Evolutionary conservation across 371 early-diverging fungal genomes (phyloP).

Genomic region (Mucor plumbeus): DNA sequence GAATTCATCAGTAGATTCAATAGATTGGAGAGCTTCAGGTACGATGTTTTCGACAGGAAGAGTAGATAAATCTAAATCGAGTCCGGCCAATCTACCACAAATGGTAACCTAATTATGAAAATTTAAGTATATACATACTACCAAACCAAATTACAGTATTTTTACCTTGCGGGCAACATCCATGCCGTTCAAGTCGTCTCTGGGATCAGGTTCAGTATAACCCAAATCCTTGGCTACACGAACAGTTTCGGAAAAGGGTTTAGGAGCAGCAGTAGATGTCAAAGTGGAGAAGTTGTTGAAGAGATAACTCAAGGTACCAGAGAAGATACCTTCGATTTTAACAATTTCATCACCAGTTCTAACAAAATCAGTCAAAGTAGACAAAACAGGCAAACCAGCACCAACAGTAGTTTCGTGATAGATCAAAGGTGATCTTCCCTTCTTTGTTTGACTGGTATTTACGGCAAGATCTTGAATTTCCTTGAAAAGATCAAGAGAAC

Average conservation of each 20-base stretch:
- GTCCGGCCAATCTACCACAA: constrained; percentile 87
- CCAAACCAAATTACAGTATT: no score
- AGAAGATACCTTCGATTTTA: constrained; percentile 95
- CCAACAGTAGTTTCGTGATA: constrained; percentile 98
- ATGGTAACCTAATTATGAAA: constrained; percentile 69
- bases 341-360: constrained; percentile 90
- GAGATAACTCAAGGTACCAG: constrained; percentile 94
- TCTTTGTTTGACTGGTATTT: constrained; percentile 15
- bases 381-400: constrained; percentile 96
- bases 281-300: constrained; percentile 92
- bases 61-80: constrained; percentile 74
- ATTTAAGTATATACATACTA: not conserved
- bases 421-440: constrained; percentile 54
- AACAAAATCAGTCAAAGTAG: constrained; percentile 88
- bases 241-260: constrained; percentile 88
- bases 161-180: constrained; percentile 79
- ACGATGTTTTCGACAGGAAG: constrained; percentile 94
- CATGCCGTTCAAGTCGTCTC: constrained; percentile 98
- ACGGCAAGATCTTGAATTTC: constrained; percentile 66
- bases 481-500: constrained; percentile 70
- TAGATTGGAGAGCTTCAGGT: constrained; percentile 80
- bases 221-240: constrained; percentile 89
- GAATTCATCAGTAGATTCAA: constrained; percentile 80
- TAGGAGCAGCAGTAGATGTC: constrained; percentile 42
- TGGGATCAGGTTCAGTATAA: constrained; percentile 98